These are phyloP conservation scores for Ophiocordyceps sinensis DNA, from an alignment of 2,329 filamentous ascomycete species.

Conservation along the genomic window DNA sequence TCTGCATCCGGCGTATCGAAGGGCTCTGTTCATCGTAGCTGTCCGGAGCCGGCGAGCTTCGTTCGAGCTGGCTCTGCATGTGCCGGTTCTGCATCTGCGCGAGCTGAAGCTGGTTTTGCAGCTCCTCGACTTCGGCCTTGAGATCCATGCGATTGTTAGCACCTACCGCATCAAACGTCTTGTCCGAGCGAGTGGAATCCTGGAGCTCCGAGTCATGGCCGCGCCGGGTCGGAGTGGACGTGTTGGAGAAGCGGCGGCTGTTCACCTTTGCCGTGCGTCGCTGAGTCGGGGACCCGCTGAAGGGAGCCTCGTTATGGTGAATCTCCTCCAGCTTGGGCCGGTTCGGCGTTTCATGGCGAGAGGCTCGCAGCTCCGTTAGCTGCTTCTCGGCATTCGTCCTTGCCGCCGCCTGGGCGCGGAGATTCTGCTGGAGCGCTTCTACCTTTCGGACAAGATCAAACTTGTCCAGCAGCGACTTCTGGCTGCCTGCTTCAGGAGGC, in stretches of 20 bases:
- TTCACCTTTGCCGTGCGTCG: conserved; percentile 42
- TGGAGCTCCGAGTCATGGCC: conserved; percentile 47
- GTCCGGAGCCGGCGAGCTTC: conserved; percentile 46
- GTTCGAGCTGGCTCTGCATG: conserved; percentile 73
- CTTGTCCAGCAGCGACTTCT: conserved; percentile 55
- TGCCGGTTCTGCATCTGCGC: conserved; percentile 92
- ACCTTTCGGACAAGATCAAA: conserved; percentile 80
- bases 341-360: conserved; percentile 56
- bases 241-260: conserved; percentile 51
- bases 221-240: conserved; percentile 64
- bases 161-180: conserved; percentile 64
- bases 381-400: conserved; percentile 73
- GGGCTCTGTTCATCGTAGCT: conserved; percentile 66
- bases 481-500: conserved; percentile 43
- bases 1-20: conserved; percentile 67
- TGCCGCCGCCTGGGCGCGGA: conserved; percentile 70
- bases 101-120: conserved; percentile 88
- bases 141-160: conserved; percentile 85
- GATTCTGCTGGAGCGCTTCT: conserved; percentile 75
- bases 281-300: conserved; percentile 61
- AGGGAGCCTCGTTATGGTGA: conserved; percentile 64
- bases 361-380: conserved; percentile 60
- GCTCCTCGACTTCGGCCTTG: conserved; percentile 76
- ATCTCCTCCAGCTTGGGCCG: conserved; percentile 77
- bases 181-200: conserved; percentile 73